phyloP scores from a whole-genome alignment of 164 flowering plant species.

The Malania oleifera region DNA sequence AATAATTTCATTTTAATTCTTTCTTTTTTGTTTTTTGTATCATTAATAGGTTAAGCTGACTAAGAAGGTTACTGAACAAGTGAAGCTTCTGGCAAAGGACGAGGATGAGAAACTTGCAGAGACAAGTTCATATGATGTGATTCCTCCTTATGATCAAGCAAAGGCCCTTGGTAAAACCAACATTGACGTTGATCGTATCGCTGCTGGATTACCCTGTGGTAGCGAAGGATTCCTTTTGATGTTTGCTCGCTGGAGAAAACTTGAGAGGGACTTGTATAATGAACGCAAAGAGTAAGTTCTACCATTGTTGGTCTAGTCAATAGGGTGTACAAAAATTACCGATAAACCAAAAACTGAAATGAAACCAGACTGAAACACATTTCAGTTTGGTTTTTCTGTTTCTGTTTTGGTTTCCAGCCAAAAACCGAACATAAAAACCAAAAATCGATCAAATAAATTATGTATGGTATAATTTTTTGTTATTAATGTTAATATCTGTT shows the following conservation, averaged over 20 bases:
- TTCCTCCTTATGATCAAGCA: slow-evolving; percentile 96
- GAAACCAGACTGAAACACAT: no score
- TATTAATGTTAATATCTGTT: not conserved
- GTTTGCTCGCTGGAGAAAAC: slow-evolving; percentile 99
- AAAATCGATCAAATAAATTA: no score
- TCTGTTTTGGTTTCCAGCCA: no score
- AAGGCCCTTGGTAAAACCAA: slow-evolving; percentile 95
- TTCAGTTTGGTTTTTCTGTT: not conserved
- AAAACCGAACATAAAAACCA: no score
- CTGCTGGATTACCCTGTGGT: slow-evolving; percentile 99
- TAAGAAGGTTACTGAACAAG: slow-evolving; percentile 94
- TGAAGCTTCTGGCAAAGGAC: slow-evolving; percentile 75
- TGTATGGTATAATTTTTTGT: no score
- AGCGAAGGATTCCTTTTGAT: slow-evolving; percentile 97
- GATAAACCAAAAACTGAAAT: no score
- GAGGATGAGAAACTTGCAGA: slow-evolving; percentile 79
- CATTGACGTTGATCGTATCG: slow-evolving; percentile 90
- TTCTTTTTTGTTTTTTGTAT: not conserved
- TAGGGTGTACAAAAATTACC: no score
- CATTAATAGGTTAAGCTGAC: slow-evolving; percentile 60
- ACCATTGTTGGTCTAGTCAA: not conserved
- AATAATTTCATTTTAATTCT: not conserved
- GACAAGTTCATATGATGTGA: slow-evolving; percentile 58
- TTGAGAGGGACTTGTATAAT: slow-evolving; percentile 92
- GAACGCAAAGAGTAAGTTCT: slow-evolving; percentile 86